These are phyloP conservation scores for Thamnidium elegans DNA, from an alignment of 192 early-diverging fungal species.

Conservation along the genomic window DNA sequence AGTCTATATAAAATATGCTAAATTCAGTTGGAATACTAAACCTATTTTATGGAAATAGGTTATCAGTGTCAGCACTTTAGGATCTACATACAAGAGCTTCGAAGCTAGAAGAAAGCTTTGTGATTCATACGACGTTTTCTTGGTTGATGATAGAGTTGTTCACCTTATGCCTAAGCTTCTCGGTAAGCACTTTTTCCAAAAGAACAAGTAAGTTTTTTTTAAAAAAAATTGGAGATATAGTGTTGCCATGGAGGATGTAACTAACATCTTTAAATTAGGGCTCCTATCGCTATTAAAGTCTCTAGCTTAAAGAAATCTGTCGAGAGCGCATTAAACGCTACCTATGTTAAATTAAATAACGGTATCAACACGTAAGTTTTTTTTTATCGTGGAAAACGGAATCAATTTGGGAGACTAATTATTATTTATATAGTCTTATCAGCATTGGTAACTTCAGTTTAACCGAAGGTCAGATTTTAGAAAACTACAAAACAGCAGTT, in stretches of 20 bases:
- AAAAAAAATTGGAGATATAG: constrained; percentile 21
- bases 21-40: not conserved
- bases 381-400: no score
- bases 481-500: constrained; percentile 70
- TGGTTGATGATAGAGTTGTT: constrained; percentile 83
- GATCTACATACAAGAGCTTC: constrained; percentile 69
- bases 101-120: constrained; percentile 80
- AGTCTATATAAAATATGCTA: not conserved
- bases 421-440: constrained; percentile 48
- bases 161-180: constrained; percentile 73
- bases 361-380: constrained; percentile 1
- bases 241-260: not conserved
- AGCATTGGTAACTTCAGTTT: constrained; percentile 68
- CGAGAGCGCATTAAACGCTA: constrained; percentile 50
- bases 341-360: constrained; percentile 38
- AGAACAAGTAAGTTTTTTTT: constrained; percentile 70
- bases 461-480: constrained; percentile 57
- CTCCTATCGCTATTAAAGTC: constrained; percentile 59
- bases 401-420: not conserved
- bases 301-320: constrained; percentile 59
- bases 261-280: not conserved
- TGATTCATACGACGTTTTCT: constrained; percentile 78
- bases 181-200: constrained; percentile 81
- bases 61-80: constrained; percentile 67
- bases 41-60: constrained; percentile 23